A percentile compares a stretch with the other conserved stretches of the same genome.
Evolutionary conservation across 495 filamentous ascomycete species (phyloP).

Genomic region (Penicillium herquei): DNA sequence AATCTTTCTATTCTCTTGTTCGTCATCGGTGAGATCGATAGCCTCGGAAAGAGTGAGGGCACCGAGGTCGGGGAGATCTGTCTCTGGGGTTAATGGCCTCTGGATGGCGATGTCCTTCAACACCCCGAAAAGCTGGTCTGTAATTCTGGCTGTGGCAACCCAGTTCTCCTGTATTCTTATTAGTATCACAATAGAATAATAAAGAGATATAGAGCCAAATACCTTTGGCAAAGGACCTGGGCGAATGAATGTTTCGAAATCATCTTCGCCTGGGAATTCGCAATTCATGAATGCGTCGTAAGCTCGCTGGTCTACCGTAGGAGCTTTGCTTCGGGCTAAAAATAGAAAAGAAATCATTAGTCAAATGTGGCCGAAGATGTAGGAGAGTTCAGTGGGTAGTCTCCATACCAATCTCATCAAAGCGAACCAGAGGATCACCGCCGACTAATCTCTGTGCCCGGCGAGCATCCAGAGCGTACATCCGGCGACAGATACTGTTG

Average conservation of each 20-base stretch:
- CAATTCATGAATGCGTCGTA: conserved; percentile 47
- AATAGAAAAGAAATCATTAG: not conserved
- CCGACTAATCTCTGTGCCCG: conserved; percentile 42
- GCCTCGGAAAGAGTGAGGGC: conserved; percentile 21
- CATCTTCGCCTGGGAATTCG: conserved; percentile 35
- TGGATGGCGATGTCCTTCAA: conserved; percentile 34
- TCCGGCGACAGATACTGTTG: conserved; percentile 41
- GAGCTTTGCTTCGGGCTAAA: conserved; percentile 31
- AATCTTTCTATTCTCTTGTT: conserved; percentile 33
- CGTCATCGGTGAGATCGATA: conserved; percentile 34
- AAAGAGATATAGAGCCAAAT: conserved; percentile 3
- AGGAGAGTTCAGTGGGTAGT: not conserved
- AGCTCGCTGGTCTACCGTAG: conserved; percentile 31
- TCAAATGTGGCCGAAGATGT: not conserved
- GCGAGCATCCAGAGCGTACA: conserved; percentile 42
- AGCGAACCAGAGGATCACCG: conserved; percentile 33
- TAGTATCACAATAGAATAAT: not conserved
- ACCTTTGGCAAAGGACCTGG: conserved; percentile 42
- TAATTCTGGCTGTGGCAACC: conserved; percentile 35
- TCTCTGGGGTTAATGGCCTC: conserved; percentile 29
- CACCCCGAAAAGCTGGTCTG: conserved; percentile 35
- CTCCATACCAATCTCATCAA: conserved; percentile 39
- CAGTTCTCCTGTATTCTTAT: conserved; percentile 33
- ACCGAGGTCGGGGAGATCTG: conserved; percentile 30
- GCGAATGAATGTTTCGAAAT: conserved; percentile 43